Percentiles rank a stretch among this genome's conserved stretches.
These are phyloP conservation scores for Aspergillus baeticus DNA, from an alignment of 495 filamentous ascomycete species.

Conservation along the genomic window DNA sequence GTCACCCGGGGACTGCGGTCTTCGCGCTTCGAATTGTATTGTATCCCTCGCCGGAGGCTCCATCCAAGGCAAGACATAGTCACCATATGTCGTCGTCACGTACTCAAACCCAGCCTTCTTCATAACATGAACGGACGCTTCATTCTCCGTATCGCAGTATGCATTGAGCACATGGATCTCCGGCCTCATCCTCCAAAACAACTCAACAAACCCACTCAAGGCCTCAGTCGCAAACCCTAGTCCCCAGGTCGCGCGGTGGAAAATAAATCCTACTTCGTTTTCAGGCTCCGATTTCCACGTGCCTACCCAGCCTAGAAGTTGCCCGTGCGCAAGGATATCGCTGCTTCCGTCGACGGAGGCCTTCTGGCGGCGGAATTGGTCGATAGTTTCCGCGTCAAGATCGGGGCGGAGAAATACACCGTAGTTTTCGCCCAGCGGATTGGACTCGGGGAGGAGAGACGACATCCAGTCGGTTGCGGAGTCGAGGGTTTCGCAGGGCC, in stretches of 20 bases:
- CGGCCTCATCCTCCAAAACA: slow-evolving; percentile 27
- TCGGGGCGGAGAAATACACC: slow-evolving; percentile 15
- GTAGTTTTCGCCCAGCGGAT: slow-evolving; percentile 22
- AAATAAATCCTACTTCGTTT: no score
- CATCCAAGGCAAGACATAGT: slow-evolving; percentile 25
- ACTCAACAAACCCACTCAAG: slow-evolving; percentile 21
- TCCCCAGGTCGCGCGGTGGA: slow-evolving; percentile 20
- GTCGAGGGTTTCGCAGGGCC: slow-evolving; percentile 17
- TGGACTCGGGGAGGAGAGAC: slow-evolving; percentile 8
- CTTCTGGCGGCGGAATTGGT: not conserved
- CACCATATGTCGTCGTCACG: slow-evolving; percentile 14
- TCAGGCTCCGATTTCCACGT: slow-evolving; percentile 5
- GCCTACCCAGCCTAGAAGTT: slow-evolving; percentile 3
- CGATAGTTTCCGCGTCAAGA: not conserved
- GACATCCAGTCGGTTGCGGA: slow-evolving; percentile 21
- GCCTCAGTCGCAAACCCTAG: slow-evolving; percentile 33
- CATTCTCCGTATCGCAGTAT: slow-evolving; percentile 20
- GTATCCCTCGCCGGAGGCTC: slow-evolving; percentile 7
- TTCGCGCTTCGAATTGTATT: not conserved
- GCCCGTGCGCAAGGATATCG: not conserved
- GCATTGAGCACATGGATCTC: slow-evolving; percentile 19
- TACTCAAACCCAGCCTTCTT: slow-evolving; percentile 21
- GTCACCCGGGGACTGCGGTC: no score
- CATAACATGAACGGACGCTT: slow-evolving; percentile 19
- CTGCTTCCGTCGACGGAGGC: not conserved